Evolutionary conservation across 345 rosid species (phyloP).

Genomic region (Moringa oleifera): DNA sequence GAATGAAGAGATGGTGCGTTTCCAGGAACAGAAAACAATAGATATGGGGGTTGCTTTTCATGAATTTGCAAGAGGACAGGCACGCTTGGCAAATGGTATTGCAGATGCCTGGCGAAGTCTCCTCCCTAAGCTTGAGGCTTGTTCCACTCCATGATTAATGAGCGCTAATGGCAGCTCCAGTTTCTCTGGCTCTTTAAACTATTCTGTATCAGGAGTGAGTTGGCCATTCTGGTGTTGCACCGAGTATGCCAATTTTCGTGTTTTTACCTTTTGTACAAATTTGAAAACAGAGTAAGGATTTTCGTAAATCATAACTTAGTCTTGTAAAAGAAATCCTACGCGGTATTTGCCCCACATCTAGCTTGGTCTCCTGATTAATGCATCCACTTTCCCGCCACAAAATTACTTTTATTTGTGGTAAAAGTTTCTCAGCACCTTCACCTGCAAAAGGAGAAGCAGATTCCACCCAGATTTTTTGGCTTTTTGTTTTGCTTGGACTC

Average conservation of each 20-base stretch:
- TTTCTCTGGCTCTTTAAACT: conserved; percentile 11
- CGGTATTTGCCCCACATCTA: too few species aligned
- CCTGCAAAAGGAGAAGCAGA: too few species aligned
- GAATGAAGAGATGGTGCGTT: conserved; percentile 83
- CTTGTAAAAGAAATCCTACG: too few species aligned
- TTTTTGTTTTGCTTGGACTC: too few species aligned
- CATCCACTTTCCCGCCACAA: too few species aligned
- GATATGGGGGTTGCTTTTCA: conserved; percentile 93
- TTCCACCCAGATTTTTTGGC: too few species aligned
- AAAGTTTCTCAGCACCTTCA: too few species aligned
- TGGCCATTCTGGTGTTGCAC: conserved; percentile 16
- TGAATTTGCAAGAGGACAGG: conserved; percentile 91
- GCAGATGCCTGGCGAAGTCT: conserved; percentile 98
- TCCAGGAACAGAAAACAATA: conserved; percentile 83
- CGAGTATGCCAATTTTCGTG: neutral
- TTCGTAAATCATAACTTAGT: neutral
- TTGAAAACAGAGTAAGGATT: neutral
- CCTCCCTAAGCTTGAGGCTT: conserved; percentile 89
- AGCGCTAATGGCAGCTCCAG: conserved; percentile 3
- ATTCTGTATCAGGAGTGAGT: conserved; percentile 9
- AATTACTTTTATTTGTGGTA: too few species aligned
- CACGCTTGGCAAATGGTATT: conserved; percentile 67
- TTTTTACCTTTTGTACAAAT: conserved; percentile 23
- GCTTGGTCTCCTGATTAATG: too few species aligned
- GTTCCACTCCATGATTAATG: conserved; percentile 23